These are phyloP conservation scores for Solanum okadae DNA, from an alignment of 257 asterid genomes.

Conservation along the genomic window DNA sequence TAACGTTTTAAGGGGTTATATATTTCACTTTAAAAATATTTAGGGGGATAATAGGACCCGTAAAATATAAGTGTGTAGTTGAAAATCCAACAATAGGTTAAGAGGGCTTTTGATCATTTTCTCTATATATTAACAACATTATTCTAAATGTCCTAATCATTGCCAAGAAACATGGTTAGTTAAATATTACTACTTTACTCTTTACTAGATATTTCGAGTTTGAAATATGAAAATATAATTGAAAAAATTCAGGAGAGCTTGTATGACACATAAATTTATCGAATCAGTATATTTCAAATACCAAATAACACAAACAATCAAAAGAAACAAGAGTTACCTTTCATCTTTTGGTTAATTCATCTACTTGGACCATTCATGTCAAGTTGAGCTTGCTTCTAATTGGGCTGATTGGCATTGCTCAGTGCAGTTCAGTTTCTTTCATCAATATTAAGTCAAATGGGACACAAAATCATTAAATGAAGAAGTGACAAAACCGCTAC, in stretches of 20 bases:
- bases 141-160: background rate
- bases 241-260: background rate
- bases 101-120: too few relatives aligned
- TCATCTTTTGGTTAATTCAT: background rate
- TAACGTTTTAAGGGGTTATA: too few relatives aligned
- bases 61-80: too few relatives aligned
- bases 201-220: background rate
- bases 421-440: background rate
- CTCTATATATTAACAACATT: too few relatives aligned
- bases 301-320: background rate
- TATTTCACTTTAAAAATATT: too few relatives aligned
- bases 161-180: background rate
- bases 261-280: background rate
- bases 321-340: too few relatives aligned
- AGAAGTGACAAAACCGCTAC: background rate
- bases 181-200: background rate
- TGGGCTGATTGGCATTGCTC: background rate
- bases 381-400: background rate
- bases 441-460: background rate
- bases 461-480: background rate
- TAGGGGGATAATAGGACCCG: too few relatives aligned
- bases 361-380: background rate
- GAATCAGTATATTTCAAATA: background rate
- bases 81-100: too few relatives aligned
- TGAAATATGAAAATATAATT: background rate